Conservation (phyloP, 805 yeast genomes). For the Ogataea parapolymorpha region DNA sequence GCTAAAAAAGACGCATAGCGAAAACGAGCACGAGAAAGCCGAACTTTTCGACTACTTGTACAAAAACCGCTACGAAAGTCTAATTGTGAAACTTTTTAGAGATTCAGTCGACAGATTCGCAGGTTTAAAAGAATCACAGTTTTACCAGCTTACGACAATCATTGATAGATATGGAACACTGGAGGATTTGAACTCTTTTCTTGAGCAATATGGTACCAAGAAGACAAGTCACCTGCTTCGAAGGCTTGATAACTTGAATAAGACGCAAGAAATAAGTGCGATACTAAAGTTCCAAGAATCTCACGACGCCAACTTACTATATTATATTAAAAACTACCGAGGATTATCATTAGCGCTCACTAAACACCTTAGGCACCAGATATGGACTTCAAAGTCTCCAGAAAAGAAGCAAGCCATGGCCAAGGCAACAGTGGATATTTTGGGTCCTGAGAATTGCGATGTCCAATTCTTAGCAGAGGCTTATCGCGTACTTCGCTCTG, state of each 20-base stretch:
- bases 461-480: constrained; percentile 5
- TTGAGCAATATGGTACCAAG: constrained; percentile 12
- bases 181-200: constrained; percentile 16
- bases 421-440: neutral
- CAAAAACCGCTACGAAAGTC: constrained; percentile 14
- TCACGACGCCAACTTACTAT: neutral
- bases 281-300: constrained; percentile 1
- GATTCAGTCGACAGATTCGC: constrained; percentile 11
- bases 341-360: constrained; percentile 4
- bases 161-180: constrained; percentile 25
- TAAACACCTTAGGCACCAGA: neutral
- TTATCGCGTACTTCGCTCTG: constrained; percentile 3
- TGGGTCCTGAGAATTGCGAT: constrained; percentile 6
- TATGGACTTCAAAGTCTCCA: neutral
- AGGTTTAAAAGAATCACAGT: constrained; percentile 12
- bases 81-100: constrained; percentile 13
- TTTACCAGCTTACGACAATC: constrained; percentile 14
- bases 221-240: constrained; percentile 3
- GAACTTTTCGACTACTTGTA: constrained; percentile 24
- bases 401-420: neutral
- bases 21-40: constrained; percentile 9
- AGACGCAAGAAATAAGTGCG: constrained; percentile 1
- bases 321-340: neutral
- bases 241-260: neutral
- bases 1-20: neutral